phyloP scores from a whole-genome alignment of 169 alveolate species.

The Perkinsus olseni region DNA sequence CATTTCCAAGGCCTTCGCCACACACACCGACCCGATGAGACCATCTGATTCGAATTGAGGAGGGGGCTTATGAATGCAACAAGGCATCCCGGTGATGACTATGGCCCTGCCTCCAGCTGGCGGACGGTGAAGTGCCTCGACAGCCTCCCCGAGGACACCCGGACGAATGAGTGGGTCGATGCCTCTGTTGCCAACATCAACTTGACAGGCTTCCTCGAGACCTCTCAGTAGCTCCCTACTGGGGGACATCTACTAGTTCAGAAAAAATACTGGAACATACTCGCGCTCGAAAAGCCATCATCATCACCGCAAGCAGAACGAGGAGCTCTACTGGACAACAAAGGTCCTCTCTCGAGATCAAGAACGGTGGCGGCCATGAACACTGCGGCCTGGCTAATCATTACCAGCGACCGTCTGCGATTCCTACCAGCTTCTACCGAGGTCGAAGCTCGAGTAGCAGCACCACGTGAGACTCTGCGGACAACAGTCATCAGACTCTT shows the following conservation, averaged over 20 bases:
- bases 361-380: no score
- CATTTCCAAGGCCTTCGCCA: neutral
- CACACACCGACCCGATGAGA: neutral
- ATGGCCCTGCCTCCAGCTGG: neutral
- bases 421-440: no score
- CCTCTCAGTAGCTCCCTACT: neutral
- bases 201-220: neutral
- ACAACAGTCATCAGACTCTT: no score
- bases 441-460: no score
- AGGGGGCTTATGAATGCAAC: neutral
- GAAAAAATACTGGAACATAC: neutral
- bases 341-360: no score
- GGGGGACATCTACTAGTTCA: neutral
- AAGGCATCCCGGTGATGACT: neutral
- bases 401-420: no score
- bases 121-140: neutral
- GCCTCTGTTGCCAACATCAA: neutral
- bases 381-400: no score
- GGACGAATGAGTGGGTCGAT: neutral
- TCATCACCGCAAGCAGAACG: no score
- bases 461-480: no score
- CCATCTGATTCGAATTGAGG: neutral
- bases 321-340: no score
- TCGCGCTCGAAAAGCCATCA: no score
- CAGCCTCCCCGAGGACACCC: neutral